Base-by-base conservation (phyloP, 1,139 yeast species). In the Suhomyces bribrorum region DNA sequence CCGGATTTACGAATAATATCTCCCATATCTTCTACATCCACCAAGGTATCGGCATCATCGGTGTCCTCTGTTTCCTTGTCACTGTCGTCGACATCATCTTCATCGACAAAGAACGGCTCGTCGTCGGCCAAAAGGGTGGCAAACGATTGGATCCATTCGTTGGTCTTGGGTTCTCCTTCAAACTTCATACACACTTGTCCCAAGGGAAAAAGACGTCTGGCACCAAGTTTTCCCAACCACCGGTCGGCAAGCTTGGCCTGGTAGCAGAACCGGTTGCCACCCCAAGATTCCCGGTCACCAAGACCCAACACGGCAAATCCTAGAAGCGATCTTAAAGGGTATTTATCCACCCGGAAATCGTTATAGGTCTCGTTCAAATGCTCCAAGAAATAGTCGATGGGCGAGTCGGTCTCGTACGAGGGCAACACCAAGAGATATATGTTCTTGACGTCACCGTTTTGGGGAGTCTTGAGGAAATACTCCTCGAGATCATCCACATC, bases 401-500 rank as follows among this genome's bases (percentile, higher is more conserved):
- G 96, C 2, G 95, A 86, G 60, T 89, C 97, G 0, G 90, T 86
- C 52, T 88, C 97, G 57, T 89, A 89, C 0, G 96, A 87, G 2
- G 97, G 97, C 20, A 89, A 69, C 12, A 89, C 87, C 47, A 89
- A 52, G 16, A 90, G 57, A 53, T 87, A 89, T n/a, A 86, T 64
- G 31, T 79, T 69, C 38, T 69, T 66, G 9, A 52, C 46, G 22
- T 48, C 53, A 6, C 62, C 64, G 20, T 61, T 54, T 6, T 57
- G 49, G 6, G 88, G 86, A 11, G 83, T 80, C 33, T 79, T 73
- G 32, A 86, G 70, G 60, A 89, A 89, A 60, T 79, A 89, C 43
- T 86, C 85, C 54, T 89, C 97, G 40, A 87, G 65, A 59, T 89
- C 96, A 47, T 83, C 87, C 14, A 90, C 69, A 52, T 89, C 95